phyloP scores from a whole-genome alignment of 2,329 filamentous ascomycete genomes.

The Ascochyta pisi region DNA sequence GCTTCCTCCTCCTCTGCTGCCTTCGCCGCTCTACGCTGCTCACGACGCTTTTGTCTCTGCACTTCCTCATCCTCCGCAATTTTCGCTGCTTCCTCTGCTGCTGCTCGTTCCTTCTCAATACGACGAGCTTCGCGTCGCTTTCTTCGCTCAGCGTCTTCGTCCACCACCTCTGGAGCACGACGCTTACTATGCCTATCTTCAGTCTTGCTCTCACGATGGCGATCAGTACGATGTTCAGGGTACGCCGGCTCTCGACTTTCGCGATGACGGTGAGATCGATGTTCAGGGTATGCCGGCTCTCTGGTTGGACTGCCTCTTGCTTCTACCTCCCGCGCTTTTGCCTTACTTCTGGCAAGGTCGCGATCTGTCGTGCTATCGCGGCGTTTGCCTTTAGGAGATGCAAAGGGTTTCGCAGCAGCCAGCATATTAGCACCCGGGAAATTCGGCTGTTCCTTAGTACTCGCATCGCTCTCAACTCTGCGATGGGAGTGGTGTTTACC shows the following conservation, averaged over 20 bases:
- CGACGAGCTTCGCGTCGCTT: constrained; percentile 40
- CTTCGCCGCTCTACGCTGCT: constrained; percentile 36
- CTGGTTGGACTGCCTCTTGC: constrained; percentile 26
- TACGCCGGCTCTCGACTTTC: constrained; percentile 38
- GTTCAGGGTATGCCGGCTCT: constrained; percentile 37
- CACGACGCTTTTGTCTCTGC: constrained; percentile 33
- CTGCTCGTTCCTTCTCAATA: constrained; percentile 36
- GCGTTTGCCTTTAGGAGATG: constrained; percentile 34
- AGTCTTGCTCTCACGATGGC: constrained; percentile 34
- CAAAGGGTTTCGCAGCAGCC: constrained; percentile 28
- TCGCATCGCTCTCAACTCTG: constrained; percentile 43
- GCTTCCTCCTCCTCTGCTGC: constrained; percentile 33
- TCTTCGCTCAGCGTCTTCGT: constrained; percentile 36
- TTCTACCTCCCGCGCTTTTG: constrained; percentile 29
- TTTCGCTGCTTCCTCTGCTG: constrained; percentile 35
- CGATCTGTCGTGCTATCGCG: constrained; percentile 44
- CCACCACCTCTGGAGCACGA: constrained; percentile 31
- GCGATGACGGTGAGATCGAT: constrained; percentile 35
- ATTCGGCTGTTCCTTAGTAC: constrained; percentile 34
- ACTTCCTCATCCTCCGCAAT: constrained; percentile 34
- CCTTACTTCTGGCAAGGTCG: constrained; percentile 29
- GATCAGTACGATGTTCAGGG: constrained; percentile 37
- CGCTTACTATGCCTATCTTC: constrained; percentile 41
- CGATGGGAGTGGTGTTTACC: constrained; percentile 35
- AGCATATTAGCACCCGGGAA: constrained; percentile 27